phyloP scores from a whole-genome alignment of 345 rosid species.

The Rhodamnia rubescens region DNA sequence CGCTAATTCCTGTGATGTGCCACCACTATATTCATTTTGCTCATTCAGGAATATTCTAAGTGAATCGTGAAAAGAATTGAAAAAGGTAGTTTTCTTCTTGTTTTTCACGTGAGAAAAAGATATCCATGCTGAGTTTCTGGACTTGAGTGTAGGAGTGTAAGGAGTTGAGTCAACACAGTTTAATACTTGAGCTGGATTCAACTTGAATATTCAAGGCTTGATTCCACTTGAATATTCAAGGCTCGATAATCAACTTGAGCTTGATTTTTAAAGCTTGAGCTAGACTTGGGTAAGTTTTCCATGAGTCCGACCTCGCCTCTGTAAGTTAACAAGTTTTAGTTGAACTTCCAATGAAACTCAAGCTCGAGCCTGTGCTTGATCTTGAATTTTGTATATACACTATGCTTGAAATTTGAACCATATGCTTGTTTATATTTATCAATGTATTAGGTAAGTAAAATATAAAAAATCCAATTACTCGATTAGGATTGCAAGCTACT shows the following conservation, averaged over 20 bases:
- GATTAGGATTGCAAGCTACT: not conserved
- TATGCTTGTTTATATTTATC: too few relatives aligned
- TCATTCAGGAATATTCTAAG: not conserved
- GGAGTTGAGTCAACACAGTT: rapidly evolving
- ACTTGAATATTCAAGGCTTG: not conserved
- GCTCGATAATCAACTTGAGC: not conserved
- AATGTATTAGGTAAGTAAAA: not conserved
- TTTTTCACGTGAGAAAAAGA: not conserved
- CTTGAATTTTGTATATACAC: not conserved
- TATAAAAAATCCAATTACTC: not conserved
- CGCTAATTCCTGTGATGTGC: not conserved
- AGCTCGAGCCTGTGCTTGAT: not conserved
- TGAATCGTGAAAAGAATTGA: not conserved
- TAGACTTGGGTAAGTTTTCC: not conserved
- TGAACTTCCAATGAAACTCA: not conserved
- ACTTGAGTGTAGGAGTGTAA: not conserved
- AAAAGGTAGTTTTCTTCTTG: not conserved
- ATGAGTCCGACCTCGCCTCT: not conserved
- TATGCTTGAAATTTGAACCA: not conserved
- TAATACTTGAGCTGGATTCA: not conserved
- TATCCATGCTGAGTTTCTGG: not conserved
- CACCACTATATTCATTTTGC: not conserved
- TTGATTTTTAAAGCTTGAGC: not conserved
- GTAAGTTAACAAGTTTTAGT: not conserved
- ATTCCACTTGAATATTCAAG: not conserved